phyloP scores from a whole-genome alignment of 2,329 filamentous ascomycete genomes.

The Botrytis porri region DNA sequence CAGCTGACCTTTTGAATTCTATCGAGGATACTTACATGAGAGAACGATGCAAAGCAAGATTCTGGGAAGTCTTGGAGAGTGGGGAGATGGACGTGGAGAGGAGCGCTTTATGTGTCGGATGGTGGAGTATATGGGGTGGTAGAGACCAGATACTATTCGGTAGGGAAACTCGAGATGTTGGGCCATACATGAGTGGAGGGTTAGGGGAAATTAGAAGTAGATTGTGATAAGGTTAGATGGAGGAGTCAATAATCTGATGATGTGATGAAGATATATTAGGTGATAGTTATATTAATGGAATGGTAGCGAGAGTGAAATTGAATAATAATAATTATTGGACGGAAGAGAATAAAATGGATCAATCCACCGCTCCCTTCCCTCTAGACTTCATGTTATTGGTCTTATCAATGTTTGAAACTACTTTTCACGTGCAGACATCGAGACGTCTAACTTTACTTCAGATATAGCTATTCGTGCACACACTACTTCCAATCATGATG shows the following conservation, averaged over 20 bases:
- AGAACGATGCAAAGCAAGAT: conserved; percentile 55
- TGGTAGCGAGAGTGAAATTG: not conserved
- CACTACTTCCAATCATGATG: not conserved
- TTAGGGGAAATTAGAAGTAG: conserved; percentile 29
- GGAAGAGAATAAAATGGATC: not conserved
- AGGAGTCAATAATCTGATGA: not conserved
- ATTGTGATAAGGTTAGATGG: conserved; percentile 25
- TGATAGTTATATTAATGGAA: not conserved
- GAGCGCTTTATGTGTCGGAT: conserved; percentile 61
- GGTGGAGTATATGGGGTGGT: conserved; percentile 59
- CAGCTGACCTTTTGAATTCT: conserved; percentile 56
- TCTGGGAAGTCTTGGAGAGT: conserved; percentile 62
- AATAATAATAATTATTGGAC: not conserved
- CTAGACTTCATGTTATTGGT: not conserved
- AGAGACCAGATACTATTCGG: conserved; percentile 34
- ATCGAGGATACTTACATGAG: conserved; percentile 55
- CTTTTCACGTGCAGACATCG: not conserved
- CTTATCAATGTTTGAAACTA: not conserved
- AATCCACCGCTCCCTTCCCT: not conserved
- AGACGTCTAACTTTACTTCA: too few relatives aligned
- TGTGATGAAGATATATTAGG: not conserved
- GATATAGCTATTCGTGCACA: not conserved
- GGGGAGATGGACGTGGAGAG: conserved; percentile 72
- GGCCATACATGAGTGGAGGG: conserved; percentile 36
- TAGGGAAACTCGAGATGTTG: conserved; percentile 20